Conservation (phyloP, 164 flowering plant genomes). For the Tetrastigma voinierianum region DNA sequence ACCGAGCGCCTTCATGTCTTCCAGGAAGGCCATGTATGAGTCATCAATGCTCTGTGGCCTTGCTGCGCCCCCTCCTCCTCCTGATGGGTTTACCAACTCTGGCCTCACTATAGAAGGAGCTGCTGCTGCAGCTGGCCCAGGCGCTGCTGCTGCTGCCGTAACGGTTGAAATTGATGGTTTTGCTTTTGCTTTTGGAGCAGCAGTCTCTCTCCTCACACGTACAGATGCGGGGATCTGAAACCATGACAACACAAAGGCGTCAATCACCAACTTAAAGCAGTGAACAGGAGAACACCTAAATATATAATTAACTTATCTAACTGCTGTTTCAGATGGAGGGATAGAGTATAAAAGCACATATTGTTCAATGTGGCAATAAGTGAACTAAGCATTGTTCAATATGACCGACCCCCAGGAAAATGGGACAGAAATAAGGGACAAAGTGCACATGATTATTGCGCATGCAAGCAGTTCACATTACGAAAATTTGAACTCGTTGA, state of each 20-base stretch:
- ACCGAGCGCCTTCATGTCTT: constrained; percentile 98
- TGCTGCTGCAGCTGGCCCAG: constrained; percentile 39
- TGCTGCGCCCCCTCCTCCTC: constrained; percentile 57
- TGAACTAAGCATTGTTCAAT: no score
- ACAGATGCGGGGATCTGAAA: constrained; percentile 96
- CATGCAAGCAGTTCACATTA: no score
- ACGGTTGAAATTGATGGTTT: constrained; percentile 38
- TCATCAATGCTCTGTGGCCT: constrained; percentile 84
- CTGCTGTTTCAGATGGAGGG: no score
- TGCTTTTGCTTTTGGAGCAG: constrained; percentile 63
- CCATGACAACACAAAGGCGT: constrained; percentile 1
- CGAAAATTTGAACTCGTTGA: no score
- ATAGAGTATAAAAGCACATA: no score
- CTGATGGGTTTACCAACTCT: constrained; percentile 34
- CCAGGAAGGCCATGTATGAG: constrained; percentile 88
- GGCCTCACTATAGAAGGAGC: constrained; percentile 38
- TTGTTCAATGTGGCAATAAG: no score
- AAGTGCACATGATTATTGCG: no score
- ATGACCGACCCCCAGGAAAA: no score
- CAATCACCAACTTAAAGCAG: background rate
- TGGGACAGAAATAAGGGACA: no score
- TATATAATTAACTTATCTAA: no score
- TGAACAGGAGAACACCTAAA: background rate
- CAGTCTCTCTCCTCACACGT: constrained; percentile 89
- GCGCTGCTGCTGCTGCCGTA: constrained; percentile 23